These are phyloP conservation scores for Silene conica DNA, from an alignment of 148 eudicot genomes.

Conservation along the genomic window DNA sequence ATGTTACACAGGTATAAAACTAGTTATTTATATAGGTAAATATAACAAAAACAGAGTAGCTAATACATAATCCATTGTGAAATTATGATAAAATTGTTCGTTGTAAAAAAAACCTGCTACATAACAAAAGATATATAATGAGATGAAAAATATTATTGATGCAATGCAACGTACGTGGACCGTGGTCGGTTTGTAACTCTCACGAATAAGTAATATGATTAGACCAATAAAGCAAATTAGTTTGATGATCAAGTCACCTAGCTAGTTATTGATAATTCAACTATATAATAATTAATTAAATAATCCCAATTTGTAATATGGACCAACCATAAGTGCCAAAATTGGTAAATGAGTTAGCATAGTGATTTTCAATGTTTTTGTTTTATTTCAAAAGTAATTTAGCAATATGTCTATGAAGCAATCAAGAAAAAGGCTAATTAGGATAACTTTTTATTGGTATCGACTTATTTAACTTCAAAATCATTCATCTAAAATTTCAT, in stretches of 20 bases:
- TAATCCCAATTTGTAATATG: conserved; percentile 2
- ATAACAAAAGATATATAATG: no score
- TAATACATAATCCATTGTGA: no score
- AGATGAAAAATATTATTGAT: conserved; percentile 8
- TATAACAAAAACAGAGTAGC: no score
- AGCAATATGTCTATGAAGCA: conserved; percentile 14
- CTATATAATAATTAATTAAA: conserved; percentile 1
- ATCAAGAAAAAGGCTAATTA: conserved; percentile 1
- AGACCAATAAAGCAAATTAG: not conserved
- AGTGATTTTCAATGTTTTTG: not conserved
- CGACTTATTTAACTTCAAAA: no score
- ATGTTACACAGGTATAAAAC: no score
- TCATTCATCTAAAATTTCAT: no score
- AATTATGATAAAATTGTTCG: no score
- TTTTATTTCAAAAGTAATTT: not conserved
- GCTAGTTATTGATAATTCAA: not conserved
- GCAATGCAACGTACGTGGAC: conserved; percentile 18
- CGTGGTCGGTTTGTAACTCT: conserved; percentile 10
- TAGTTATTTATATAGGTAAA: no score
- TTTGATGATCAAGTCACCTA: conserved; percentile 2
- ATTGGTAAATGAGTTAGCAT: conserved; percentile 4
- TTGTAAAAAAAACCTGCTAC: no score
- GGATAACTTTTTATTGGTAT: no score
- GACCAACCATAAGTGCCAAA: not conserved
- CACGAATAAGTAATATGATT: conserved; percentile 17